Percentiles rank a stretch among this genome's conserved stretches.
Evolutionary conservation across 2,329 filamentous ascomycete species (phyloP).

Genomic region (Podosphaera xanthii): DNA sequence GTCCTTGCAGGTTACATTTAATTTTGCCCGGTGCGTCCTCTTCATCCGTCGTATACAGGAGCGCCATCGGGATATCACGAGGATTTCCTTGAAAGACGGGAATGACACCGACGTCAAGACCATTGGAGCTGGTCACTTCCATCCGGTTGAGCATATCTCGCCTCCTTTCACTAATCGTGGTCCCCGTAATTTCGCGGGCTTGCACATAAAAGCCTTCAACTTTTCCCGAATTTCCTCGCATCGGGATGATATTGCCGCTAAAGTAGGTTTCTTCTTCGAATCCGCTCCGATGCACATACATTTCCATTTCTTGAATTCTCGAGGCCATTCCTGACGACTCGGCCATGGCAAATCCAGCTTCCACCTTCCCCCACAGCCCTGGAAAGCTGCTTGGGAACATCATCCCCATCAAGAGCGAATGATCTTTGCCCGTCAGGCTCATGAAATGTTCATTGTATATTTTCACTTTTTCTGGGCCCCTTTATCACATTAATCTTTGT

Average conservation of each 20-base stretch:
- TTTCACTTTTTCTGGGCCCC: slow-evolving; percentile 9
- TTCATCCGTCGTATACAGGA: slow-evolving; percentile 12
- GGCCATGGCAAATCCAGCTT: slow-evolving; percentile 7
- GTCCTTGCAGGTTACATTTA: slow-evolving; percentile 5
- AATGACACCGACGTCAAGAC: slow-evolving; percentile 4
- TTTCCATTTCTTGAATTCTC: slow-evolving; percentile 8
- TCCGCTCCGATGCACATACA: slow-evolving; percentile 9
- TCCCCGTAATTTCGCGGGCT: slow-evolving; percentile 9
- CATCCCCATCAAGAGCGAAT: slow-evolving; percentile 10
- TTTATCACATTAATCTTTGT: slow-evolving; percentile 1
- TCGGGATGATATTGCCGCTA: slow-evolving; percentile 12
- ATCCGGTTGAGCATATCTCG: slow-evolving; percentile 8
- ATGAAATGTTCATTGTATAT: slow-evolving; percentile 13
- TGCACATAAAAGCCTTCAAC: slow-evolving; percentile 11
- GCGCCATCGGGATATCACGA: slow-evolving; percentile 11
- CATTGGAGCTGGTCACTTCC: background rate
- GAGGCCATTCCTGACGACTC: slow-evolving; percentile 7
- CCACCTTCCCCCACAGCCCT: slow-evolving; percentile 7
- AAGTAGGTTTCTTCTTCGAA: slow-evolving; percentile 13
- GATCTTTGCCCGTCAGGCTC: slow-evolving; percentile 8
- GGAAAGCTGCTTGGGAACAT: slow-evolving; percentile 7
- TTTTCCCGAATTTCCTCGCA: slow-evolving; percentile 8
- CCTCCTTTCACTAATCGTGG: slow-evolving; percentile 10
- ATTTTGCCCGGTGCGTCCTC: slow-evolving; percentile 4
- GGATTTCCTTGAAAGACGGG: slow-evolving; percentile 9